phyloP scores from a whole-genome alignment of 1,284 basidiomycete genomes.

The Ceratobasidium sp. region DNA sequence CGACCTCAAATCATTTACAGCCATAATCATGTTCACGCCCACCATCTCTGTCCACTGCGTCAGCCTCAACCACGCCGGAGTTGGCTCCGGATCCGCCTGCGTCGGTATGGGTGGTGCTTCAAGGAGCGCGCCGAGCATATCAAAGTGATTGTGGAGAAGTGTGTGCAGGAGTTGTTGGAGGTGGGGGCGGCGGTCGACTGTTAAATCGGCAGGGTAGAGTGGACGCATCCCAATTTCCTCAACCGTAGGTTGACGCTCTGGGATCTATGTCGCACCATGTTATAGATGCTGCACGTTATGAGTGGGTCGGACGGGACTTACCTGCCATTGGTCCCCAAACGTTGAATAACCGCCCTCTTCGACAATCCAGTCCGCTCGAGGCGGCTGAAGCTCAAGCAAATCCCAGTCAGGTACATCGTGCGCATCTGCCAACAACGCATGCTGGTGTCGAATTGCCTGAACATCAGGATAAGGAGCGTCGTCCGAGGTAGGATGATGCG shows the following conservation, averaged over 20 bases:
- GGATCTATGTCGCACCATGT: conserved; percentile 40
- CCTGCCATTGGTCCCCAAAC: conserved; percentile 52
- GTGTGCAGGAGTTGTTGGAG: conserved; percentile 50
- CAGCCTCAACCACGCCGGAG: conserved; percentile 40
- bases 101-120: conserved; percentile 48
- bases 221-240: conserved; percentile 50
- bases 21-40: conserved; percentile 52
- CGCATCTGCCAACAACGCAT: conserved; percentile 41
- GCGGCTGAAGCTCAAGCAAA: conserved; percentile 50
- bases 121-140: conserved; percentile 50
- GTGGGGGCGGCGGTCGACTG: conserved; percentile 43
- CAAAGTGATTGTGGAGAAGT: conserved; percentile 51
- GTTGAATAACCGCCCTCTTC: conserved; percentile 51
- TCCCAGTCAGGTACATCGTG: conserved; percentile 46
- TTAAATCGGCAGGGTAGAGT: conserved; percentile 44
- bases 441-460: conserved; percentile 38
- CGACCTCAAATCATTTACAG: conserved; percentile 53
- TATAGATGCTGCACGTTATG: not conserved
- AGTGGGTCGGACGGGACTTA: conserved; percentile 24
- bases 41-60: conserved; percentile 50
- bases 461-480: conserved; percentile 39
- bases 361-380: conserved; percentile 51
- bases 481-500: conserved; percentile 32
- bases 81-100: conserved; percentile 32
- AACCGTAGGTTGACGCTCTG: conserved; percentile 49